phyloP scores from a whole-genome alignment of 345 rosid species.

The Lumnitzera littorea region DNA sequence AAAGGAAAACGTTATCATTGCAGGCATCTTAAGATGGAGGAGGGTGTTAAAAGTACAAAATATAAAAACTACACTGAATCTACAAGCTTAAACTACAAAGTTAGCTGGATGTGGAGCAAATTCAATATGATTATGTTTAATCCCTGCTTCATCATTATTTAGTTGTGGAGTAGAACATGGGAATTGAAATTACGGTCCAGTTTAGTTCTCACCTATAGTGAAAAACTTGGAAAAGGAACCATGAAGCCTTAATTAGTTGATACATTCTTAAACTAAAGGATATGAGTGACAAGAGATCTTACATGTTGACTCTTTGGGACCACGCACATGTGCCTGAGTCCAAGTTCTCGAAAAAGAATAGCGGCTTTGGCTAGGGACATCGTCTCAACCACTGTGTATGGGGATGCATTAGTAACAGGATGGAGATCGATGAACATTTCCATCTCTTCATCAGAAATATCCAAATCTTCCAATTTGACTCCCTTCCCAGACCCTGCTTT shows the following conservation, averaged over 20 bases:
- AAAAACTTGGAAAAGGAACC: not conserved
- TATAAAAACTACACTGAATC: too few relatives aligned
- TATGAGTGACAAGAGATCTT: slow-evolving; percentile 8
- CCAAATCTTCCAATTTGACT: slow-evolving; percentile 45
- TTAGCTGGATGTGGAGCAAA: too few relatives aligned
- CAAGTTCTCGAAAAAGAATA: slow-evolving; percentile 50
- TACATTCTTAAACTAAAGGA: not conserved
- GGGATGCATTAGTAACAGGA: slow-evolving; percentile 51
- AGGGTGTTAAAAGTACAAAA: too few relatives aligned
- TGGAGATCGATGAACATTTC: slow-evolving; percentile 61
- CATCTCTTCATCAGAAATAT: slow-evolving; percentile 48
- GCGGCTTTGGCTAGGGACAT: slow-evolving; percentile 70
- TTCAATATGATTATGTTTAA: too few relatives aligned
- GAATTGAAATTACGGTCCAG: not conserved
- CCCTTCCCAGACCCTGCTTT: slow-evolving; percentile 71
- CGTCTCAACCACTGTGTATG: slow-evolving; percentile 60
- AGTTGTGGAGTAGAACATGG: too few relatives aligned
- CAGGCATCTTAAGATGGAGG: too few relatives aligned
- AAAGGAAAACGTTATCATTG: too few relatives aligned
- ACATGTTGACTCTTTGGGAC: slow-evolving; percentile 61
- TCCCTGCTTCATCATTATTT: too few relatives aligned
- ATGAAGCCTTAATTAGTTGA: not conserved
- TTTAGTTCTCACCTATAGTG: not conserved
- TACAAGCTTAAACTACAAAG: too few relatives aligned
- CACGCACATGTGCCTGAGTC: slow-evolving; percentile 59